phyloP scores from a whole-genome alignment of 1,284 basidiomycete species.

The Pseudozyma thailandica region DNA sequence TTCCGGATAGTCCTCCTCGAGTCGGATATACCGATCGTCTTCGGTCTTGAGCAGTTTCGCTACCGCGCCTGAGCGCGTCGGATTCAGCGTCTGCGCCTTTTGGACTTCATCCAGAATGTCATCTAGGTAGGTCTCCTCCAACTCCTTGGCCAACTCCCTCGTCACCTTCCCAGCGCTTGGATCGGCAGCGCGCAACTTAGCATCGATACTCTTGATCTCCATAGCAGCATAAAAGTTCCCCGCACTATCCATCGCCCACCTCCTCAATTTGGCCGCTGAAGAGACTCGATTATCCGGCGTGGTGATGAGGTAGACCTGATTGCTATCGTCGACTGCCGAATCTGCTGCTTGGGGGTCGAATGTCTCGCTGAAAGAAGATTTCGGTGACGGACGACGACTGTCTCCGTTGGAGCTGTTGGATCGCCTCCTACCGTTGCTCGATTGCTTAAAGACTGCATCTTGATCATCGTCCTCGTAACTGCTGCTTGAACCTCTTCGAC shows the following conservation, averaged over 20 bases:
- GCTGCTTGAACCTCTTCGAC: constrained; percentile 32
- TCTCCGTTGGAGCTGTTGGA: constrained; percentile 27
- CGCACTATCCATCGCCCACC: constrained; percentile 65
- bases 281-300: constrained; percentile 67
- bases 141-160: constrained; percentile 35
- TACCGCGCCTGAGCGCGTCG: constrained; percentile 36
- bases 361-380: constrained; percentile 24
- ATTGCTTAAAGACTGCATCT: constrained; percentile 28
- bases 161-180: constrained; percentile 31
- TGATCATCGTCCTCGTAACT: constrained; percentile 31
- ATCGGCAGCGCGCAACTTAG: constrained; percentile 59
- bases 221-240: constrained; percentile 66
- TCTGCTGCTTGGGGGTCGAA: background rate
- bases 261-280: constrained; percentile 62
- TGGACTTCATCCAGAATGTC: constrained; percentile 65
- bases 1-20: constrained; percentile 66
- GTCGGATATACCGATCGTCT: constrained; percentile 60
- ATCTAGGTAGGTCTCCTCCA: constrained; percentile 60
- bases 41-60: constrained; percentile 58
- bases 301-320: constrained; percentile 62
- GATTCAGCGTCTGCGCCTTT: constrained; percentile 64
- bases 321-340: constrained; percentile 18
- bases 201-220: constrained; percentile 66
- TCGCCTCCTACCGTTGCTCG: constrained; percentile 6
- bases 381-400: constrained; percentile 22